Base-by-base conservation (phyloP, 345 rosid species). In the Balakata baccata region DNA sequence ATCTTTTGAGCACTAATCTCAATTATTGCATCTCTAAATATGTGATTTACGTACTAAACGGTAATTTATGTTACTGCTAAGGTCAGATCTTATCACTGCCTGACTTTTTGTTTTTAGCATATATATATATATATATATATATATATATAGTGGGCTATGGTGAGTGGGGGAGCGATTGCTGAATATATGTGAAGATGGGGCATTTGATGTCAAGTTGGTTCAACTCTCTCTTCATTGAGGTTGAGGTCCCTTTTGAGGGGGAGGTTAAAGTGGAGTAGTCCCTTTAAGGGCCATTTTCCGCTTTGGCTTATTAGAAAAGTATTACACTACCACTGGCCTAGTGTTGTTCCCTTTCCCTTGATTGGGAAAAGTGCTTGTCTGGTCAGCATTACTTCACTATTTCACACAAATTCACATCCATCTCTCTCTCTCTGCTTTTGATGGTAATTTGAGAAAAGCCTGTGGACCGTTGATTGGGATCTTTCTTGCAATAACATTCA, bases 231-330 rank as follows among this genome's bases (percentile, higher is more conserved):
- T 64, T 16, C 51, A 60, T 43, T 67, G 82, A 66, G 68, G 61
- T 43, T 51, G 84, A 82, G 87, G 81, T 76, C 61, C 73, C 78
- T 53, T 60, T 41, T 80, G 82, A 79, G 84, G 84, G 86, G 67
- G 66, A 14, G 14, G 67, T 66, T 83, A 86, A 89, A 85, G 88
- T 77, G 75, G 89, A 80, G 77, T 79, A 81, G 84, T 86, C 84
- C 77, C 63, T 72, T 77, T 86, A 79, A 75, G 92, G 93, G 84
- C 93, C 97, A 88, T 81, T 83, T 65, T 68, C 74, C 53, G 18
- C 78, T 79, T 84, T 83, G 89, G 89, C 84, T 80, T 77, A 70
- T 81, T 74, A 73, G 75, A 77, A 83, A 83, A 81, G 81, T 77
- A 71, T 68, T 67, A 69, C 77, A 66, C 75, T 56, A 69, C 69